These are phyloP conservation scores for Daldinia decipiens DNA, from an alignment of 495 filamentous ascomycete genomes.

Conservation along the genomic window DNA sequence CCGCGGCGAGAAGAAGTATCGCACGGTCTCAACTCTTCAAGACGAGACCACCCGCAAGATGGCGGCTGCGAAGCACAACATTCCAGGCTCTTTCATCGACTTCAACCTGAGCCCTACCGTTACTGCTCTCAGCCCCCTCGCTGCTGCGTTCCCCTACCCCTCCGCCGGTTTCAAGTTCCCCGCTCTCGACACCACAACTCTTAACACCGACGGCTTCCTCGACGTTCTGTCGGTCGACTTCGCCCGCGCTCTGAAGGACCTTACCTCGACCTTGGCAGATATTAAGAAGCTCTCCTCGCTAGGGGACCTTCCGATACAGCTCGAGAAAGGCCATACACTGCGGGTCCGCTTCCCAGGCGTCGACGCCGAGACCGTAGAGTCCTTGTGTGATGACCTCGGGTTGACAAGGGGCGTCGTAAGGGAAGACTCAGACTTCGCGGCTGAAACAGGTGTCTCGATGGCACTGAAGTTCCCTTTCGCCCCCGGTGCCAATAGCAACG, in stretches of 20 bases:
- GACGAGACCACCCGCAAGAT: slow-evolving; percentile 73
- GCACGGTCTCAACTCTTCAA: slow-evolving; percentile 73
- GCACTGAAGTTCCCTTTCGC: slow-evolving; percentile 89
- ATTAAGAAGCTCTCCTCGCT: slow-evolving; percentile 77
- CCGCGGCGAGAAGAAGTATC: slow-evolving; percentile 80
- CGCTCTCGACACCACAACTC: slow-evolving; percentile 57
- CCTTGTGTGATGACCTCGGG: slow-evolving; percentile 86
- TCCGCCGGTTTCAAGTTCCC: slow-evolving; percentile 48
- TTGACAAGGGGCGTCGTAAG: slow-evolving; percentile 77
- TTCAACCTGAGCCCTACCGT: slow-evolving; percentile 88
- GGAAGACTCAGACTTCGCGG: slow-evolving; percentile 80
- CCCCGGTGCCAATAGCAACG: slow-evolving; percentile 60
- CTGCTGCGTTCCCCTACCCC: slow-evolving; percentile 53
- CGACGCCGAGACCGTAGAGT: slow-evolving; percentile 83
- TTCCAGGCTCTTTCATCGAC: slow-evolving; percentile 82
- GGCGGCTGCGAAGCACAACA: slow-evolving; percentile 60
- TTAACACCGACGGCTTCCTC: slow-evolving; percentile 83
- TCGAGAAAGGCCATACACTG: slow-evolving; percentile 69
- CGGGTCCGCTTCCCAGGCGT: slow-evolving; percentile 91
- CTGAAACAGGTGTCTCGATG: slow-evolving; percentile 69
- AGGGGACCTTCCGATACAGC: slow-evolving; percentile 82
- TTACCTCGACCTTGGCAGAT: slow-evolving; percentile 81
- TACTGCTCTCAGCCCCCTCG: slow-evolving; percentile 77
- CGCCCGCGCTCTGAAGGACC: slow-evolving; percentile 83
- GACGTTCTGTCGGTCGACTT: slow-evolving; percentile 89